Base-by-base conservation (phyloP, 2,329 filamentous ascomycete species). In the Canariomyces notabilis region DNA sequence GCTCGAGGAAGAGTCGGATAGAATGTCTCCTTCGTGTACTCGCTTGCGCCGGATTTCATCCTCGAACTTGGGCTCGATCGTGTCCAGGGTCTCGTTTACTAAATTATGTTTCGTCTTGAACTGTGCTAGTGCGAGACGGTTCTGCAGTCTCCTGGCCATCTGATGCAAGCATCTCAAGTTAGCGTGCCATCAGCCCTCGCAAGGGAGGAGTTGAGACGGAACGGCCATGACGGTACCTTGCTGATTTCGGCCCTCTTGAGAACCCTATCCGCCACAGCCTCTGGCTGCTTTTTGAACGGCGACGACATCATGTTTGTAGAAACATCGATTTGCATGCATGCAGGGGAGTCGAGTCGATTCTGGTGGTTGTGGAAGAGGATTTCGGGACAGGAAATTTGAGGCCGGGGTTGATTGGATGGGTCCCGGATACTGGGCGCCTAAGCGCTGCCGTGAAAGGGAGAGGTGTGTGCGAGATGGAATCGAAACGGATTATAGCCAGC, bases 51-150 rank as follows among this genome's bases (percentile, higher is more conserved):
- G 80, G 63, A 90, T 75, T 68, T 91, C 80, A 63, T 89, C 80
- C 63, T 91, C 85, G 53, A 91, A 73, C 64, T 84, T 86, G 42
- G 89, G 88, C 68, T 95, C 89, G 69, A 95, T 88, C 51, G 76
- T 83, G 64, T 89, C 87, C 61, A 94, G 80, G 53, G 85, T 87
- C 64, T 95, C 78, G 67, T 93, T 87, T 68, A 96, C 86, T 83
- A 89, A 94, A 64, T 90, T 90, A 71, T 95, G 86, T 69, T 94
- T 89, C 57, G 93, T 89, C 72, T 97, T 97, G 78, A 96, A 93
- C 68, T 94, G 93, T 64, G 93, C 93, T 54, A 97, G 81, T 49
- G 93, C 91, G 50, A 98, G 82, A 54, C 91, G 88, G 72, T 95
- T 89, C 71, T 97, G 89, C 45, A 98, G 76, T 61, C 86, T 87